Evolutionary conservation across 78 protist genomes (phyloP).

Genomic region (Cavenderia fasciculata): DNA sequence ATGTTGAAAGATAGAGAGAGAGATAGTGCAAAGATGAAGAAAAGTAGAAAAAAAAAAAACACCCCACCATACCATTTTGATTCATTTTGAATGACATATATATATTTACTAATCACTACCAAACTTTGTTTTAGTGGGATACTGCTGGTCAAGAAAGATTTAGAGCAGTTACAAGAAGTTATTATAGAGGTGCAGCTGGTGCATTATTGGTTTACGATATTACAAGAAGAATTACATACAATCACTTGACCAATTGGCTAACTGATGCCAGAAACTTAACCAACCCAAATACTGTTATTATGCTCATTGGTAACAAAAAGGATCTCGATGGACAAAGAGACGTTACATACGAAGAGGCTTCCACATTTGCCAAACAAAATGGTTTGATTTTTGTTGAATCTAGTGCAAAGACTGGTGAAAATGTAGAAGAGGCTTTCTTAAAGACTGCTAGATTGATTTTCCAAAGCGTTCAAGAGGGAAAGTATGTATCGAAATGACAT

Average conservation of each 20-base stretch:
- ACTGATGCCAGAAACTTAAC: constrained; percentile 88
- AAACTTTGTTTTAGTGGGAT: too few relatives aligned
- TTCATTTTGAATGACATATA: too few relatives aligned
- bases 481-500: neutral
- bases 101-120: too few relatives aligned
- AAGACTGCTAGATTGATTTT: constrained; percentile 80
- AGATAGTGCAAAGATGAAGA: too few relatives aligned
- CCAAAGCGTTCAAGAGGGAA: constrained; percentile 82
- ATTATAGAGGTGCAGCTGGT: constrained; percentile 95
- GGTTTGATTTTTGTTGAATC: constrained; percentile 76
- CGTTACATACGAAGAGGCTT: constrained; percentile 84
- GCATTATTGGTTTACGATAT: constrained; percentile 93
- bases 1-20: too few relatives aligned
- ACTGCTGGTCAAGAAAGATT: constrained; percentile 82
- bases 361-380: constrained; percentile 75
- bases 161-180: constrained; percentile 68
- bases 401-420: constrained; percentile 78
- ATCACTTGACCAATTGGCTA: constrained; percentile 95
- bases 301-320: constrained; percentile 86
- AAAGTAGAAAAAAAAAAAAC: too few relatives aligned
- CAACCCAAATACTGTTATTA: constrained; percentile 80
- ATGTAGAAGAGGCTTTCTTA: constrained; percentile 85
- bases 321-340: constrained; percentile 92
- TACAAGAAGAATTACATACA: constrained; percentile 96
- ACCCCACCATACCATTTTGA: too few relatives aligned